A percentile compares a stretch with the other conserved stretches of the same genome.
Conservation (phyloP, 345 rosid species). For the Eucalyptus sp. region DNA sequence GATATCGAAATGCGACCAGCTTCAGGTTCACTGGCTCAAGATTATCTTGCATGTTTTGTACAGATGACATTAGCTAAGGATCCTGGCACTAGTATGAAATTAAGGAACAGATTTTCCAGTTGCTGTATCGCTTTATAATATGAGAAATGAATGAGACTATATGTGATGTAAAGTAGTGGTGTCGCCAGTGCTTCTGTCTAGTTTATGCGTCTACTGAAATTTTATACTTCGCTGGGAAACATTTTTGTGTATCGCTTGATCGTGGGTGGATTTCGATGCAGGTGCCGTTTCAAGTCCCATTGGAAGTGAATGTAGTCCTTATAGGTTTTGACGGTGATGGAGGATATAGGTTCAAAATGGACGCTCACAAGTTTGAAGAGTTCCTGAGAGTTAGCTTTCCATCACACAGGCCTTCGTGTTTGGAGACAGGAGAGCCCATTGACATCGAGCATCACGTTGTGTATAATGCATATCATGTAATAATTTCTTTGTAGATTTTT, state of each 20-base stretch:
- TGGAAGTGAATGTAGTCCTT: conserved; percentile 86
- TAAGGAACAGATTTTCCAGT: background rate
- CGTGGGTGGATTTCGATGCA: conserved; percentile 2
- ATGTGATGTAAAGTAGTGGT: background rate
- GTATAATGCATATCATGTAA: conserved; percentile 72
- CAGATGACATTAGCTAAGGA: background rate
- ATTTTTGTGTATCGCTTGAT: background rate
- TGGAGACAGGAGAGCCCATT: conserved; percentile 85
- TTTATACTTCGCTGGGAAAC: background rate
- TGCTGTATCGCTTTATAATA: background rate
- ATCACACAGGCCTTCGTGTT: conserved; percentile 70
- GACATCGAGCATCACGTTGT: conserved; percentile 90
- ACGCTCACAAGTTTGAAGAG: conserved; percentile 74
- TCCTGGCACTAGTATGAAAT: background rate
- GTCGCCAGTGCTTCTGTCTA: background rate
- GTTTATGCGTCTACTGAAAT: background rate
- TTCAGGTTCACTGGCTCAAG: background rate
- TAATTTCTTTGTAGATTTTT: background rate
- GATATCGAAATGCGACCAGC: background rate
- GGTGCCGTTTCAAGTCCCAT: conserved; percentile 98
- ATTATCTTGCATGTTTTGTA: background rate
- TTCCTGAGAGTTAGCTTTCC: conserved; percentile 67
- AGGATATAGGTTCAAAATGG: conserved; percentile 64
- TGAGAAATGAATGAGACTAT: background rate
- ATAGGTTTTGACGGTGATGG: conserved; percentile 87